Evolutionary conservation across 768 basidiomycete genomes (phyloP).

Genomic region (Solioccasus polychromus): DNA sequence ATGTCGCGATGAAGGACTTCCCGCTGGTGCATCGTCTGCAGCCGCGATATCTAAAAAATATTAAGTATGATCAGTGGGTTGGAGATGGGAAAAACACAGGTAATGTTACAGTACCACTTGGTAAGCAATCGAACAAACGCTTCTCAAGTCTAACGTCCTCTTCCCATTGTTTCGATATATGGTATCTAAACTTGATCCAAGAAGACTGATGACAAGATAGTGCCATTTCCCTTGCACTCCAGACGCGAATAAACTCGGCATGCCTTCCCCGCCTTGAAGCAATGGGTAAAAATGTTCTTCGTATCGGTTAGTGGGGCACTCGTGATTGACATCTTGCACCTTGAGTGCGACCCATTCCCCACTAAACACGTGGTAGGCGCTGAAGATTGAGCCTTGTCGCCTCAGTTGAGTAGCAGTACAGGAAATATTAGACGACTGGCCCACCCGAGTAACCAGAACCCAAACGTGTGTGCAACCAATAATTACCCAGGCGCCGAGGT

Average conservation of each 20-base stretch:
- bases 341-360: constrained; percentile 69
- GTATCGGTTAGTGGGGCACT: constrained; percentile 74
- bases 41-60: constrained; percentile 60
- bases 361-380: constrained; percentile 55
- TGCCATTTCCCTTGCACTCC: constrained; percentile 60
- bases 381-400: constrained; percentile 66
- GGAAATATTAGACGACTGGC: constrained; percentile 16
- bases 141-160: constrained; percentile 63
- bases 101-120: constrained; percentile 56
- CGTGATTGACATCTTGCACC: constrained; percentile 64
- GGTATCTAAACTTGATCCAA: constrained; percentile 67
- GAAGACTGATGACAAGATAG: constrained; percentile 73
- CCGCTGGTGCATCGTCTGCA: constrained; percentile 74
- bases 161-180: constrained; percentile 56
- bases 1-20: constrained; percentile 78
- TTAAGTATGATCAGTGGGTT: constrained; percentile 7
- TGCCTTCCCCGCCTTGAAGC: constrained; percentile 68
- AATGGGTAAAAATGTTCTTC: constrained; percentile 68
- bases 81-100: neutral
- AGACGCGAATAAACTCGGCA: constrained; percentile 68
- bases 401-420: neutral
- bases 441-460: constrained; percentile 75
- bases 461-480: constrained; percentile 53
- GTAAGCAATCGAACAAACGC: constrained; percentile 71
- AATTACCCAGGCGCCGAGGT: constrained; percentile 53